Conservation (phyloP, 352 stramenopile genomes). For the Phytophthora tentaculata region DNA sequence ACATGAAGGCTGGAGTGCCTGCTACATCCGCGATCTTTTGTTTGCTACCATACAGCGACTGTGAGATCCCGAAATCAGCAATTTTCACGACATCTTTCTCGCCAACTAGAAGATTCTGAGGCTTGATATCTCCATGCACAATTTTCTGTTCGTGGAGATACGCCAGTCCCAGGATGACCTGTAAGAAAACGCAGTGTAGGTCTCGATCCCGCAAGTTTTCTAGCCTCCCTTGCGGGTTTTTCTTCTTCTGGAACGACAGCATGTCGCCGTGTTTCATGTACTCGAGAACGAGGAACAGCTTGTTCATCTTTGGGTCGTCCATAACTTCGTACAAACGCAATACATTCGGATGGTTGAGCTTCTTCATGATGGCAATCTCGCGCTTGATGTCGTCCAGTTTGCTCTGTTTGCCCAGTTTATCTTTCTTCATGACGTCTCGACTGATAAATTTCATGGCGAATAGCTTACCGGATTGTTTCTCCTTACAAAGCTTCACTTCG, state of each 20-base stretch:
- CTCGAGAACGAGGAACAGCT: slow-evolving; percentile 97
- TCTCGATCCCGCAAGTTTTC: slow-evolving; percentile 72
- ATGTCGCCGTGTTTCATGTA: slow-evolving; percentile 92
- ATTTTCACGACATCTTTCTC: slow-evolving; percentile 93
- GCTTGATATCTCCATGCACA: slow-evolving; percentile 89
- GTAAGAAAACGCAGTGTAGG: slow-evolving; percentile 72
- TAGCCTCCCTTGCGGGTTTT: slow-evolving; percentile 43
- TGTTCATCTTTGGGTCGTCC: slow-evolving; percentile 94
- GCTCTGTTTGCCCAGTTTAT: slow-evolving; percentile 81
- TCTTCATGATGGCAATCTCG: slow-evolving; percentile 98
- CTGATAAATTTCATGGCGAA: slow-evolving; percentile 91
- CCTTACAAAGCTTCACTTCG: slow-evolving; percentile 91
- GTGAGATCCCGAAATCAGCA: slow-evolving; percentile 91
- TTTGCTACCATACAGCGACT: slow-evolving; percentile 83
- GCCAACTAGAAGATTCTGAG: slow-evolving; percentile 88
- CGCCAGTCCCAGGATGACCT: slow-evolving; percentile 84
- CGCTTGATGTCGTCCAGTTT: slow-evolving; percentile 90
- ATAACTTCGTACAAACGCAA: slow-evolving; percentile 96
- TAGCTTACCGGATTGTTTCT: slow-evolving; percentile 75
- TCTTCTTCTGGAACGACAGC: slow-evolving; percentile 79
- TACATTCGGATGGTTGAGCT: slow-evolving; percentile 95
- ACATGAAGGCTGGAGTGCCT: slow-evolving; percentile 93
- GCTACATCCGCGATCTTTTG: slow-evolving; percentile 81
- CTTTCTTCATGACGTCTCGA: slow-evolving; percentile 87
- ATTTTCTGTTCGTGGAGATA: slow-evolving; percentile 91